A percentile compares a stretch with the other conserved stretches of the same genome.
These are phyloP conservation scores for Penicillium sclerotigenum DNA, from an alignment of 2,329 filamentous ascomycete species.

Conservation along the genomic window DNA sequence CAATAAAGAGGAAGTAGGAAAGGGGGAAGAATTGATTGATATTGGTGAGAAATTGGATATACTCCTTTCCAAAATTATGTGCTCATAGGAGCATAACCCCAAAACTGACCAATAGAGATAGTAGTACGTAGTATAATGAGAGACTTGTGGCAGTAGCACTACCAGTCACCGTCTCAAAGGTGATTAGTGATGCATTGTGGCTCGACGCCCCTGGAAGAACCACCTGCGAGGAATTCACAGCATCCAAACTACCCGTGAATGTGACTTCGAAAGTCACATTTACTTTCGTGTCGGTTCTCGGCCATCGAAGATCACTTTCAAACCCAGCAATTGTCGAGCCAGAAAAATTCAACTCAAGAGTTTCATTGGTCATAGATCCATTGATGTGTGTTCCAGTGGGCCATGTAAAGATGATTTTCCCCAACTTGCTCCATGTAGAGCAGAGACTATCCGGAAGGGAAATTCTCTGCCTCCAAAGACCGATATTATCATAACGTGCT, in stretches of 20 bases:
- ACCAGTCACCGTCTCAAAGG: conserved; percentile 2
- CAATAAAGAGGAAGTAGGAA: neutral
- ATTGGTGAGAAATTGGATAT: neutral
- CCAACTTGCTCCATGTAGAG: neutral
- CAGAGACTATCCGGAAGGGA: conserved; percentile 1
- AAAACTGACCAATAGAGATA: neutral
- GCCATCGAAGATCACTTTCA: neutral
- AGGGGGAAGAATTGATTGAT: neutral
- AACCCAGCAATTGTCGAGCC: conserved; percentile 1
- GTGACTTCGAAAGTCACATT: conserved; percentile 7
- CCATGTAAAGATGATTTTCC: conserved; percentile 1
- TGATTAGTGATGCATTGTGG: neutral
- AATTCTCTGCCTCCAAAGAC: neutral
- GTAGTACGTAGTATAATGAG: neutral
- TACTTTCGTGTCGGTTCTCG: neutral
- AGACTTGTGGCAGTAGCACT: neutral
- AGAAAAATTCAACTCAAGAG: conserved; percentile 2
- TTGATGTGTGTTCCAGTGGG: conserved; percentile 3
- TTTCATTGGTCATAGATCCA: conserved; percentile 11
- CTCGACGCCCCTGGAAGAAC: conserved; percentile 2
- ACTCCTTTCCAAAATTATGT: neutral
- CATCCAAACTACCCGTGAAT: conserved; percentile 3
- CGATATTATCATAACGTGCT: neutral
- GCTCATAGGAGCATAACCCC: neutral
- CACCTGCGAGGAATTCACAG: conserved; percentile 8